phyloP scores from a whole-genome alignment of 176 grass and related monocot genomes.

The Bolboschoenus planiculmis region DNA sequence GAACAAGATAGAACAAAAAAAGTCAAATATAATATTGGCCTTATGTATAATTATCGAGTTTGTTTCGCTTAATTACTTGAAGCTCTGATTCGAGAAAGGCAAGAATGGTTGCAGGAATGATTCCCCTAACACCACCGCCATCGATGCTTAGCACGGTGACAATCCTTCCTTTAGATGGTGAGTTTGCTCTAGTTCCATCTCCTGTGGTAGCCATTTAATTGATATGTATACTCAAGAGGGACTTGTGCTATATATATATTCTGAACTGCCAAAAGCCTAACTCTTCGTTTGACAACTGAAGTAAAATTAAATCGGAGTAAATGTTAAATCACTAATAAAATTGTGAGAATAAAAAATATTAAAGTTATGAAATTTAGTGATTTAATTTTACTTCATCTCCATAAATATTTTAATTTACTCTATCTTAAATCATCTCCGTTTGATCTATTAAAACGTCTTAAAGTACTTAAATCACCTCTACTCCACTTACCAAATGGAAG shows the following conservation, averaged over 20 bases:
- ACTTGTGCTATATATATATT: not conserved
- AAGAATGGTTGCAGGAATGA: slow-evolving; percentile 60
- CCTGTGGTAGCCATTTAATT: not conserved
- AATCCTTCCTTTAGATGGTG: slow-evolving; percentile 35
- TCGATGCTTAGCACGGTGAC: slow-evolving; percentile 68
- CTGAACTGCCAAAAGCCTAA: not conserved
- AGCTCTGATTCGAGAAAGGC: slow-evolving; percentile 52
- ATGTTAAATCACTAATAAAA: too few relatives aligned
- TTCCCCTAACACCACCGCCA: slow-evolving; percentile 58
- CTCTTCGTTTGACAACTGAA: too few relatives aligned
- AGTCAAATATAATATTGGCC: not conserved
- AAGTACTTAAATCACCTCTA: too few relatives aligned
- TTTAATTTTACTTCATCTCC: too few relatives aligned
- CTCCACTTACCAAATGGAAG: too few relatives aligned
- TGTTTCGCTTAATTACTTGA: slow-evolving; percentile 39
- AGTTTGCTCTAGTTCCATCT: not conserved
- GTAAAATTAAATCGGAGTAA: too few relatives aligned
- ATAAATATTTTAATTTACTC: too few relatives aligned
- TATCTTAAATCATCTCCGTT: too few relatives aligned
- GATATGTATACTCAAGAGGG: not conserved
- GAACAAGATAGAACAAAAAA: not conserved
- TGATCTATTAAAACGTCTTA: too few relatives aligned
- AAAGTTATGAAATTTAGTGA: too few relatives aligned
- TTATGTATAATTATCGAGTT: not conserved
- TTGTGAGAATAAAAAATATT: too few relatives aligned